phyloP scores from a whole-genome alignment of 108 stramenopile genomes.

The Tribonema minus region DNA sequence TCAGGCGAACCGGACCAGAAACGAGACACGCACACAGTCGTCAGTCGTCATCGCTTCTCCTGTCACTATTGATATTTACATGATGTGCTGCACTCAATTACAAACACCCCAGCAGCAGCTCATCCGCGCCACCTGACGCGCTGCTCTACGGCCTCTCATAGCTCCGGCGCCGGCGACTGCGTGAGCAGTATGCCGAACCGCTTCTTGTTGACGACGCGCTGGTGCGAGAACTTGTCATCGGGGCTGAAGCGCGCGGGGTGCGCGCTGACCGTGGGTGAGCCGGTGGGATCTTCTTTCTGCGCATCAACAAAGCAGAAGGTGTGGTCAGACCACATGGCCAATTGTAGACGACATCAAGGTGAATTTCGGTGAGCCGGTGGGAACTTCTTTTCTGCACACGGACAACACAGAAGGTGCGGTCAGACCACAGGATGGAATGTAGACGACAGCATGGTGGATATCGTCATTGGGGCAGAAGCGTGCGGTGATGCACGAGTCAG shows the following conservation, averaged over 20 bases:
- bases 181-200: slow-evolving; percentile 93
- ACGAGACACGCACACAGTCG: too few relatives aligned
- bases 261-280: slow-evolving; percentile 29
- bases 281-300: slow-evolving; percentile 46
- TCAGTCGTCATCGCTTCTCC: too few relatives aligned
- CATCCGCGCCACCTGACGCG: too few relatives aligned
- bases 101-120: not conserved
- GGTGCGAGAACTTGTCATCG: slow-evolving; percentile 95
- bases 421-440: too few relatives aligned
- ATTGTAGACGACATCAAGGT: not conserved
- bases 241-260: slow-evolving; percentile 89
- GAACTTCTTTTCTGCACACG: too few relatives aligned
- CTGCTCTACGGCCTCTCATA: slow-evolving; percentile 12
- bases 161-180: slow-evolving; percentile 59
- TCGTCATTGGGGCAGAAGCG: too few relatives aligned
- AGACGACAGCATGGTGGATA: too few relatives aligned
- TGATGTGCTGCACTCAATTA: not conserved
- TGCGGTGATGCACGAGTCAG: too few relatives aligned
- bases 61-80: too few relatives aligned
- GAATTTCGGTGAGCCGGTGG: not conserved
- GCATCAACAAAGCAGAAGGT: too few relatives aligned
- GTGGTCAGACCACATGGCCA: not conserved
- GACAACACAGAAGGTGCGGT: too few relatives aligned
- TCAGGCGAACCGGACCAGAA: too few relatives aligned
- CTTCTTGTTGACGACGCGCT: slow-evolving; percentile 92